Conservation (phyloP, 495 filamentous ascomycete species). For the Aspergillus funiculosus region DNA sequence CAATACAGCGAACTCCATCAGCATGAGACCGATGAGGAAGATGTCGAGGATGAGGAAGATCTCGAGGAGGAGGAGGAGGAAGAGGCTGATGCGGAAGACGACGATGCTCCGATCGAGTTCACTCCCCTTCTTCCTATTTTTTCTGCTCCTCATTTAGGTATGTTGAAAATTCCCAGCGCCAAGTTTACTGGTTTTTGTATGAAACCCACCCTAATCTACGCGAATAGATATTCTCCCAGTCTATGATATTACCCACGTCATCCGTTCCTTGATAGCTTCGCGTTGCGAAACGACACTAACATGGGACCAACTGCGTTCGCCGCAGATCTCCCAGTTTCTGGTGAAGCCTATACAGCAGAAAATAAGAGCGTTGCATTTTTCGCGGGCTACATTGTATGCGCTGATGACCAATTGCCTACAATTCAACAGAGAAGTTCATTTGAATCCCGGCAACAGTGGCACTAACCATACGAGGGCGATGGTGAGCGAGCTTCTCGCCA, state of each 20-base stretch:
- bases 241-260: slow-evolving; percentile 83
- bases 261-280: slow-evolving; percentile 71
- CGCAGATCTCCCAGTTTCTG: slow-evolving; percentile 91
- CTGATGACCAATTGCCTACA: slow-evolving; percentile 90
- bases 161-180: neutral
- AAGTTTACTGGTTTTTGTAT: neutral
- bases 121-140: slow-evolving; percentile 74
- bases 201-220: too few relatives aligned
- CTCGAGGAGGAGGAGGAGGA: slow-evolving; percentile 38
- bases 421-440: slow-evolving; percentile 78
- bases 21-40: slow-evolving; percentile 31
- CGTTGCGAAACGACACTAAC: slow-evolving; percentile 85
- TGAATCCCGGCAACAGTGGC: slow-evolving; percentile 75
- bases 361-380: slow-evolving; percentile 72
- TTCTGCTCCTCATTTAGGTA: slow-evolving; percentile 74
- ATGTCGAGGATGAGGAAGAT: slow-evolving; percentile 44
- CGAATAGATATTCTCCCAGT: slow-evolving; percentile 65
- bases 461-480: slow-evolving; percentile 75
- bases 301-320: slow-evolving; percentile 94
- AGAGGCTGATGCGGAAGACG: slow-evolving; percentile 42
- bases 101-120: slow-evolving; percentile 53
- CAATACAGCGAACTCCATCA: slow-evolving; percentile 31
- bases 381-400: slow-evolving; percentile 78
- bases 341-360: slow-evolving; percentile 87
- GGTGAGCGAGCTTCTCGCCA: slow-evolving; percentile 86